Evolutionary conservation across 164 flowering plant genomes (phyloP), one percentile per base, ranked within the genome.

Genomic region (Tinospora cordifolia): DNA sequence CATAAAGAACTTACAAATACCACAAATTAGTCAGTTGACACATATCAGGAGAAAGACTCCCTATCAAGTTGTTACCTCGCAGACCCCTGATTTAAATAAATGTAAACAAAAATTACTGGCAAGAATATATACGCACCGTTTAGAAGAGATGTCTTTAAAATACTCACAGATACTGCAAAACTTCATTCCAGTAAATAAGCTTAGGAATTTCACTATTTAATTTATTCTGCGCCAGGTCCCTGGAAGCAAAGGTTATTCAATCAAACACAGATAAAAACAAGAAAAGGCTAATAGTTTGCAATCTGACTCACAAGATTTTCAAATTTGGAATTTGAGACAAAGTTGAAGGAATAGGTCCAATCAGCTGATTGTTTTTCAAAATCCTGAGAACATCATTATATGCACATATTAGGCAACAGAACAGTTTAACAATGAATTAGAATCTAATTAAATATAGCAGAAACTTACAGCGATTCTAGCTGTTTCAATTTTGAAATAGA

Each of bases 141-240:
- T 12, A 3, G 30, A 25, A 49, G 38, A 17, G 19, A 38, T n/a
- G 15, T 51, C 8, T 36, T 36, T 17, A 8, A 36, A 19, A 6
- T 8, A 88, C 95, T 88, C 75, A 91, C 97, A 91, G 86, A 76
- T 86, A 91, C 71, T 92, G 99, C 63, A 95, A 77, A 72, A 92
- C 96, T 82, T 95, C 98, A 78, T 91, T 92, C 98, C 99, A 90
- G 71, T 91, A 95, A 67, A 95, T 83, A 25, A 95, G 94, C 77
- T 97, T 85, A 0, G 99, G 99, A 69, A 95, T 92, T 70, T 95
- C 99, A 2, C 99, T 97, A 72, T 83, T 85, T 69, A 95, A 78
- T 62, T 78, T 81, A 77, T 95, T 95, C 67, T 84, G 94, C 1
- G 99, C 99, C 63, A 95, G 78, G 75, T 95, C 97, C 78, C 99